phyloP scores from a whole-genome alignment of 2,329 filamentous ascomycete species.

The Colletotrichum salicis region DNA sequence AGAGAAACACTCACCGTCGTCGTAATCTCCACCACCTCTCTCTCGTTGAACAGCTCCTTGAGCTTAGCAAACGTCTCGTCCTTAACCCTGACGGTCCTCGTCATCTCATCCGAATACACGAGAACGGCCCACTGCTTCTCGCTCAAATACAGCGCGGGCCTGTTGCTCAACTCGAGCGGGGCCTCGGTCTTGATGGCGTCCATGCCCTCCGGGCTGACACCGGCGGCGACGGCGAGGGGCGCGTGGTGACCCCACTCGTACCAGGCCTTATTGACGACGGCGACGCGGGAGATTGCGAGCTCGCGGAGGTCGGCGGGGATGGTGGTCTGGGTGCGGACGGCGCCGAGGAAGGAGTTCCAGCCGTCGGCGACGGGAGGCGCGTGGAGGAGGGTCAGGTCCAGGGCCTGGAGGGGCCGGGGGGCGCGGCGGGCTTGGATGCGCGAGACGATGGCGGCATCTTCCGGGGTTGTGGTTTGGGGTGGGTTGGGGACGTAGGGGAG shows the following conservation, averaged over 20 bases:
- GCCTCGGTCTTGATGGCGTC: conserved; percentile 52
- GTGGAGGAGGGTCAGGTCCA: conserved; percentile 83
- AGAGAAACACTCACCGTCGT: conserved; percentile 66
- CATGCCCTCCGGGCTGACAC: conserved; percentile 64
- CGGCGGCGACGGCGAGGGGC: conserved; percentile 70
- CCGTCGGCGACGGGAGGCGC: conserved; percentile 79
- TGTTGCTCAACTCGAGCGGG: conserved; percentile 39
- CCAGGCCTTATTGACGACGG: conserved; percentile 82
- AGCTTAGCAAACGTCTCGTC: conserved; percentile 75
- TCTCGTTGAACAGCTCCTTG: conserved; percentile 70
- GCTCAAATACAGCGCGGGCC: conserved; percentile 55
- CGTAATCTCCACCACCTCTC: conserved; percentile 84
- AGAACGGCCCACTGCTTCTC: conserved; percentile 75
- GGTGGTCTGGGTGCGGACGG: conserved; percentile 65
- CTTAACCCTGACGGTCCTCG: conserved; percentile 73
- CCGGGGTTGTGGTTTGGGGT: conserved; percentile 53
- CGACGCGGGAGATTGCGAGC: conserved; percentile 83
- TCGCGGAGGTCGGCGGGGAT: conserved; percentile 72
- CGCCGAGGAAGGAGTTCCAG: conserved; percentile 77
- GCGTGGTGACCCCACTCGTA: conserved; percentile 88
- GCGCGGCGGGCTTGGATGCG: conserved; percentile 73
- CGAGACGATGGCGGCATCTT: conserved; percentile 67
- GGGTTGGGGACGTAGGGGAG: conserved; percentile 72
- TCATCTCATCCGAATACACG: conserved; percentile 86
- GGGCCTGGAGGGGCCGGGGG: conserved; percentile 76